phyloP scores from a whole-genome alignment of 768 basidiomycete genomes.

The Lentinus brumalis region DNA sequence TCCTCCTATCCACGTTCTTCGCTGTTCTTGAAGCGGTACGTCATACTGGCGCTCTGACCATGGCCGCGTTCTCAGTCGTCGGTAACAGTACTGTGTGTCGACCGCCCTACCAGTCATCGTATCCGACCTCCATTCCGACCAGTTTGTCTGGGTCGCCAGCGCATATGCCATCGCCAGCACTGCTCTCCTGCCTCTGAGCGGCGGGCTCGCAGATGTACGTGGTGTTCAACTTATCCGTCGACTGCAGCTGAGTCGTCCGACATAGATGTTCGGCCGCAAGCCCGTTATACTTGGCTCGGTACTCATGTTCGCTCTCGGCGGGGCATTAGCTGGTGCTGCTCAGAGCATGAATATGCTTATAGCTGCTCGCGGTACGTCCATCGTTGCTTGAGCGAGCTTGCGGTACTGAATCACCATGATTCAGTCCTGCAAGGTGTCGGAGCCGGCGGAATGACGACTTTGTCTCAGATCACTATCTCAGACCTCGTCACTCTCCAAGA shows the following conservation, averaged over 20 bases:
- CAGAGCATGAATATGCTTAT: constrained; percentile 42
- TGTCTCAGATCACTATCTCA: constrained; percentile 20
- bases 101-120: constrained; percentile 15
- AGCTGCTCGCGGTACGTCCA: constrained; percentile 31
- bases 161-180: constrained; percentile 38
- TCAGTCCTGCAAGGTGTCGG: constrained; percentile 23
- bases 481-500: constrained; percentile 24
- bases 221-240: neutral
- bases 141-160: constrained; percentile 23
- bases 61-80: neutral
- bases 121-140: constrained; percentile 13
- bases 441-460: constrained; percentile 17
- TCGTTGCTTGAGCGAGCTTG: neutral
- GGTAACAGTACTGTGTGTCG: constrained; percentile 4
- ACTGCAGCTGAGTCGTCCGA: neutral
- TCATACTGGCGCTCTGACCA: neutral
- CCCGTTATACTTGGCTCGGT: constrained; percentile 33
- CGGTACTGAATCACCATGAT: neutral
- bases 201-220: constrained; percentile 28
- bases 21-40: constrained; percentile 11
- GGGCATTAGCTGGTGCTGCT: constrained; percentile 40
- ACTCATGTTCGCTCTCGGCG: constrained; percentile 39
- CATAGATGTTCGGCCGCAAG: constrained; percentile 34
- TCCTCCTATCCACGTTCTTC: constrained; percentile 1
- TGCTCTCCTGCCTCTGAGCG: constrained; percentile 35